These are phyloP conservation scores for Mediolabrus comicus DNA, from an alignment of 108 stramenopile species.

Conservation along the genomic window DNA sequence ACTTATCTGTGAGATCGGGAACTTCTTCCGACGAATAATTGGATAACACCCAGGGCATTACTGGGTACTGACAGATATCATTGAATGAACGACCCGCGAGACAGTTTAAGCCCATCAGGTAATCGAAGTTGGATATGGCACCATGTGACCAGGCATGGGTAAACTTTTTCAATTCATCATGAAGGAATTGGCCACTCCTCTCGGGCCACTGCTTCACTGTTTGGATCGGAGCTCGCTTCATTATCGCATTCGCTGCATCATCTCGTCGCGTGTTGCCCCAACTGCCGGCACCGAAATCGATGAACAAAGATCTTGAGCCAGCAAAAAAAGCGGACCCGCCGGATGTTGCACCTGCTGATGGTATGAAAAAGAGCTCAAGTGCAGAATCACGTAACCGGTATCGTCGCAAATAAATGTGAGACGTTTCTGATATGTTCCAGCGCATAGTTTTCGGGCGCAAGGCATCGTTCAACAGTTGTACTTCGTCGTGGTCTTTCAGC, in stretches of 20 bases:
- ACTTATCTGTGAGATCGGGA: slow-evolving; percentile 83
- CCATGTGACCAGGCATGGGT: slow-evolving; percentile 90
- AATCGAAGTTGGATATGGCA: slow-evolving; percentile 96
- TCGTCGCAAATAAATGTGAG: slow-evolving; percentile 89
- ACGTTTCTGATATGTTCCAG: slow-evolving; percentile 85
- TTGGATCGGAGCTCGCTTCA: slow-evolving; percentile 81
- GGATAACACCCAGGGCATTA: slow-evolving; percentile 97
- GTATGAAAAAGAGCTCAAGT: slow-evolving; percentile 94
- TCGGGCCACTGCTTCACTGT: slow-evolving; percentile 93
- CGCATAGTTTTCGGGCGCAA: slow-evolving; percentile 87
- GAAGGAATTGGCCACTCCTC: slow-evolving; percentile 74
- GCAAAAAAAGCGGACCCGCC: slow-evolving; percentile 76
- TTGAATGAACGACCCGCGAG: slow-evolving; percentile 95
- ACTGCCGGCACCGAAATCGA: slow-evolving; percentile 89
- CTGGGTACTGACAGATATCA: slow-evolving; percentile 98
- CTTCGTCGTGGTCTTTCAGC: slow-evolving; percentile 50
- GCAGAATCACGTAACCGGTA: slow-evolving; percentile 93
- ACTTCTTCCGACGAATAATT: slow-evolving; percentile 89
- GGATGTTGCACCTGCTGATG: slow-evolving; percentile 78
- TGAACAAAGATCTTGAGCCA: slow-evolving; percentile 81
- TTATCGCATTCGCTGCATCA: slow-evolving; percentile 84
- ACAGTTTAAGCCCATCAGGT: slow-evolving; percentile 92
- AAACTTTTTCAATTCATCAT: slow-evolving; percentile 79
- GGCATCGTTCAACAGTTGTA: slow-evolving; percentile 52
- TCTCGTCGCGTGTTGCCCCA: slow-evolving; percentile 81